Conservation (phyloP, 1,284 basidiomycete species). For the Wallemia hederae region DNA sequence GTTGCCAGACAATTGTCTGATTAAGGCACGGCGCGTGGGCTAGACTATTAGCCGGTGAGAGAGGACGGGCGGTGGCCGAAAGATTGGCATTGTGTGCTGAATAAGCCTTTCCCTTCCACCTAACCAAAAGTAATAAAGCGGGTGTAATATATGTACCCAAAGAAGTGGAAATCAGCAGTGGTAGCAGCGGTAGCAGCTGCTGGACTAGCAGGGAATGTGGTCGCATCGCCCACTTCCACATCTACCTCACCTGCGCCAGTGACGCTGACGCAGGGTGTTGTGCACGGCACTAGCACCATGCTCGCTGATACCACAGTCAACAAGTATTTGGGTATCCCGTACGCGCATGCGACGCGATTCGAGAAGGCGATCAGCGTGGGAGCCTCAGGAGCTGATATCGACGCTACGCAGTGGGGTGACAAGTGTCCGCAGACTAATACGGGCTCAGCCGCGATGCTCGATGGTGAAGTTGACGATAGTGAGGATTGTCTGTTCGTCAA, state of each 20-base stretch:
- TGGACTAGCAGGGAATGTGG: no score
- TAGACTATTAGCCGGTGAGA: no score
- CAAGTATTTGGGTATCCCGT: not conserved
- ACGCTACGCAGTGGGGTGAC: not conserved
- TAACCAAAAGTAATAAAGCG: no score
- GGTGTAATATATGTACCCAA: no score
- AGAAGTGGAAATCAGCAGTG: no score
- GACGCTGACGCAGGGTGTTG: not conserved
- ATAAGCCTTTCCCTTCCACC: no score
- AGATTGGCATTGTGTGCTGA: no score
- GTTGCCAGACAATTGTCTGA: no score
- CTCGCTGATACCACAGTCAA: not conserved
- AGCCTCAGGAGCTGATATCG: not conserved
- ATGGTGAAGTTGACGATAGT: not conserved
- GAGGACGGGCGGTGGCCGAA: no score
- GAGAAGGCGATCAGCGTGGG: not conserved
- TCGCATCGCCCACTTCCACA: no score
- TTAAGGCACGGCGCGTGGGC: no score
- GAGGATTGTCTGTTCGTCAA: not conserved
- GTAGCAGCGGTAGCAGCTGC: no score
- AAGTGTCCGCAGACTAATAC: not conserved
- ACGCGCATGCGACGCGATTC: not conserved
- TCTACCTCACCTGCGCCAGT: not conserved
- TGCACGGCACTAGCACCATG: not conserved
- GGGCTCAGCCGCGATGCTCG: not conserved